Evolutionary conservation across 441 rosid species (phyloP), one percentile per base, ranked within the genome.

Genomic region (Theobroma grandiflorum): DNA sequence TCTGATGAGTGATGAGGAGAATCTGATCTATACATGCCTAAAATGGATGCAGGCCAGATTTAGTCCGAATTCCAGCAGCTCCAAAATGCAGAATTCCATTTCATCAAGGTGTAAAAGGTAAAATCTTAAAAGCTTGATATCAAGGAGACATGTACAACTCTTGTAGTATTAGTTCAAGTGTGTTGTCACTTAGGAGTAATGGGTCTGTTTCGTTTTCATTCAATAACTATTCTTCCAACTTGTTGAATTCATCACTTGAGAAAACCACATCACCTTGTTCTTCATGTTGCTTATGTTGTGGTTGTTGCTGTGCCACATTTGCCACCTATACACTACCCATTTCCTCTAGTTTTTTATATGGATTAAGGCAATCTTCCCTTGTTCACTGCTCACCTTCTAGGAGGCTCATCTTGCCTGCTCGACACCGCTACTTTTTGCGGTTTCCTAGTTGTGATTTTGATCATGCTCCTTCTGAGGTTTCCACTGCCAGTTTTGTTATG

Each of bases 291-390:
- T 89, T 74, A 77, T 83, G 83, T 63, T 90, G 79, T 62, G 82
- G 77, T 75, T 78, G 63, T 16, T 82, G 62, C 72, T 79, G 82
- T 52, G 72, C 85, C 53, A 49, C 87, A 78, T 83, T 64, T 81
- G 62, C 82, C 81, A 75, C 78, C 26, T 81, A 73, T 68, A 86
- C 86, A 78, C 40, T 86, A 72, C 83, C 84, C 33, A 35, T 79
- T 77, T 82, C 72, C 86, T 85, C 95, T 78, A 78, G 84, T 62
- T 88, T 85, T 74, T 81, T 85, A 81, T 90, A 81, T 85, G 98
- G 97, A 63, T 64, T 87, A 82, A 89, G 97, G 86, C 98, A 95
- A 73, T 90, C 98, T 72, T 84, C 88, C 50, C 84, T 96, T 74
- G 87, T 96, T 80, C 94, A 89, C 2, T 87, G 90, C 71, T 82